phyloP scores from a whole-genome alignment of 129 eudicot genomes.

The Pseudognaphalium luteoalbum region DNA sequence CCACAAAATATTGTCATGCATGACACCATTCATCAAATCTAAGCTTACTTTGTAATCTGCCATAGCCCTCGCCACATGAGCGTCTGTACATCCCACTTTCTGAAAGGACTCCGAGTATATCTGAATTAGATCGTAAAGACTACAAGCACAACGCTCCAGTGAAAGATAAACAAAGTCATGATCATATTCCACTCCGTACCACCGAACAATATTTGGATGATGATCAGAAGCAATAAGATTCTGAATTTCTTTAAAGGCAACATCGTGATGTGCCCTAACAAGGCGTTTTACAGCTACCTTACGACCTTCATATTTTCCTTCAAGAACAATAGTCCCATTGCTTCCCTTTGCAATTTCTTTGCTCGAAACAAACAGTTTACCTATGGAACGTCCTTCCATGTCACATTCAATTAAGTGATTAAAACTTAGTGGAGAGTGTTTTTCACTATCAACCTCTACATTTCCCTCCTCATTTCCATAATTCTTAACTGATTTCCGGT shows the following conservation, averaged over 20 bases:
- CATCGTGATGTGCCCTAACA: constrained; percentile 85
- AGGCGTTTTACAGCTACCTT: constrained; percentile 95
- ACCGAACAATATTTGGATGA: constrained; percentile 81
- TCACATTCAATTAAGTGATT: constrained; percentile 33
- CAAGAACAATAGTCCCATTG: constrained; percentile 89
- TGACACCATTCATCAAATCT: constrained; percentile 41
- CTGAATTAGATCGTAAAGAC: constrained; percentile 66
- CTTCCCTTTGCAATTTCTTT: constrained; percentile 98
- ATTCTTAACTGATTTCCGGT: constrained; percentile 58
- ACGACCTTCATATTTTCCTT: constrained; percentile 90
- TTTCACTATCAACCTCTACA: constrained; percentile 39
- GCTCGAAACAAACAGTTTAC: constrained; percentile 70
- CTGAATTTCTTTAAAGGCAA: constrained; percentile 89
- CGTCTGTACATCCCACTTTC: constrained; percentile 30
- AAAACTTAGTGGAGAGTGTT: constrained; percentile 40
- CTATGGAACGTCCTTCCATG: constrained; percentile 63
- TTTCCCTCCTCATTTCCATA: constrained; percentile 41
- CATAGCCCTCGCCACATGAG: constrained; percentile 31
- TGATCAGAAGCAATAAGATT: constrained; percentile 92
- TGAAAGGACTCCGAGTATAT: constrained; percentile 43
- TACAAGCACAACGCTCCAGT: constrained; percentile 81
- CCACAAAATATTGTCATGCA: constrained; percentile 63
- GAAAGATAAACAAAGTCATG: constrained; percentile 87
- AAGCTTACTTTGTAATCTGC: constrained; percentile 43
- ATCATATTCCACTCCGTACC: constrained; percentile 94